These are phyloP conservation scores for Flaveria linearis DNA, from an alignment of 129 eudicot genomes.

Conservation along the genomic window DNA sequence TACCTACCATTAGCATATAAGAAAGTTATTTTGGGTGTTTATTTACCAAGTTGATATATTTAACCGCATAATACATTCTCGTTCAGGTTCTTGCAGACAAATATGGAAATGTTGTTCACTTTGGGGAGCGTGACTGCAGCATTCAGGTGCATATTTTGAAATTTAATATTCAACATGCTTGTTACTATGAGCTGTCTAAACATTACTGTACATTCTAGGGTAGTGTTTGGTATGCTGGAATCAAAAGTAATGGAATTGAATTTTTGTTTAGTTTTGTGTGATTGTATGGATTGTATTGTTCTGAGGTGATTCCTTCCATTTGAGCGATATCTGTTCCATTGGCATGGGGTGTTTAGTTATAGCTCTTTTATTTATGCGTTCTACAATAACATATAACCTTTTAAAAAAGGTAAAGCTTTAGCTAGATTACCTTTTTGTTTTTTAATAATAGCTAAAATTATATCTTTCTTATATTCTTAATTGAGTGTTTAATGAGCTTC, in stretches of 20 bases:
- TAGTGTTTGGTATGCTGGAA: background rate
- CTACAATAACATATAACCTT: background rate
- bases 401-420: background rate
- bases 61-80: constrained; percentile 20
- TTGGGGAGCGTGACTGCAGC: constrained; percentile 99
- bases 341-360: background rate
- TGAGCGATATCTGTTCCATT: background rate
- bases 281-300: background rate
- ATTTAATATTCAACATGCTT: background rate
- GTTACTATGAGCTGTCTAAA: constrained; percentile 15
- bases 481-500: background rate
- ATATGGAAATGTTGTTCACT: constrained; percentile 94
- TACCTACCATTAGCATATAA: background rate
- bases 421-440: background rate
- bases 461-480: background rate
- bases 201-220: background rate
- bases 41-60: constrained; percentile 20
- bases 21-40: constrained; percentile 17
- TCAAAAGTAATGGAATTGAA: background rate
- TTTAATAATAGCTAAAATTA: background rate
- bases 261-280: background rate
- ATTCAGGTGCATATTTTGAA: constrained; percentile 65
- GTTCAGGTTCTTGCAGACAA: constrained; percentile 95
- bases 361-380: background rate
- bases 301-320: constrained; percentile 1